Percentiles rank a stretch among this genome's conserved stretches.
These are phyloP conservation scores for Ascoidea tarda DNA, from an alignment of 805 yeast genomes.

Conservation along the genomic window DNA sequence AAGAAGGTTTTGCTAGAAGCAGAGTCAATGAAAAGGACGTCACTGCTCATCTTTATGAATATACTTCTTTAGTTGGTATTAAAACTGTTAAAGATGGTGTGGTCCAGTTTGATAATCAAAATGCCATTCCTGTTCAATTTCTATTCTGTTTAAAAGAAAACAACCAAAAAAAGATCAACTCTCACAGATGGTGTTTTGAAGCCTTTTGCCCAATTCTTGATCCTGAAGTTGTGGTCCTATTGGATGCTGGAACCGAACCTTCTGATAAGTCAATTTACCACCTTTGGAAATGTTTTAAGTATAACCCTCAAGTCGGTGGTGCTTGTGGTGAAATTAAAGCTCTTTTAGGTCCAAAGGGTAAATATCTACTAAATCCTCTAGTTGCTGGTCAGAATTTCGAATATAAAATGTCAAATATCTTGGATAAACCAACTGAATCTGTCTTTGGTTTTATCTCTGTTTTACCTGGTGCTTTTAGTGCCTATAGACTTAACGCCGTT, in stretches of 20 bases:
- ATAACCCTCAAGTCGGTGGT: conserved; percentile 47
- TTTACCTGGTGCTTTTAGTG: conserved; percentile 58
- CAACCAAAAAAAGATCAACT: conserved; percentile 50
- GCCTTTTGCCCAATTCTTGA: conserved; percentile 43
- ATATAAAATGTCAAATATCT: conserved; percentile 51
- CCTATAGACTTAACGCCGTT: conserved; percentile 45
- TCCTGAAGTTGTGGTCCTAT: conserved; percentile 40
- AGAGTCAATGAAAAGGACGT: conserved; percentile 45
- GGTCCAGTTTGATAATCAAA: conserved; percentile 33
- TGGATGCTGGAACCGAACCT: conserved; percentile 58
- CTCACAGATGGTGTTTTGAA: conserved; percentile 59
- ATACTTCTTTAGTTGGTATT: conserved; percentile 44
- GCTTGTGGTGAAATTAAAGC: conserved; percentile 66
- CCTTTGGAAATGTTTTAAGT: conserved; percentile 50
- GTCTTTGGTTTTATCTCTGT: conserved; percentile 52
- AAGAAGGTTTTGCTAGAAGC: conserved; percentile 50
- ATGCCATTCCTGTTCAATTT: conserved; percentile 49
- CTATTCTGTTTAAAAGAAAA: conserved; percentile 47
- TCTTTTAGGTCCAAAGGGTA: conserved; percentile 31
- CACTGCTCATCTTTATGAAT: conserved; percentile 52
- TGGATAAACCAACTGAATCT: conserved; percentile 54
- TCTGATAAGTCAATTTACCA: conserved; percentile 39
- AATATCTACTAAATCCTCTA: conserved; percentile 39
- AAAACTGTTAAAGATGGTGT: conserved; percentile 32
- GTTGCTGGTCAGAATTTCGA: conserved; percentile 57